phyloP scores from a whole-genome alignment of 2,329 filamentous ascomycete species.

The Cytospora paraplurivora region DNA sequence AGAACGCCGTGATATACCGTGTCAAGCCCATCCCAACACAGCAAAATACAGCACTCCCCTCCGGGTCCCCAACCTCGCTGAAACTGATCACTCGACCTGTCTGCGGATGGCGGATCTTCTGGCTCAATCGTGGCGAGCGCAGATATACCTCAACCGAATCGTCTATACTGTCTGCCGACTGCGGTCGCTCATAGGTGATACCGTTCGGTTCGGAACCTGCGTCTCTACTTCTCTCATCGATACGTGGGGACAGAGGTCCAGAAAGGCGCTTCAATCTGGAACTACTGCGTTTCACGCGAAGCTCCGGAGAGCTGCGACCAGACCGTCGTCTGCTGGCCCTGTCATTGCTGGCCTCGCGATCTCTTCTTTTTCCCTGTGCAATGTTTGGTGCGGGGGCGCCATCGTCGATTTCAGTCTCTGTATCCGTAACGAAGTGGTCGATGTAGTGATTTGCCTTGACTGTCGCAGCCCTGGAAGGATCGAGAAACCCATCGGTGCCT shows the following conservation, averaged over 20 bases:
- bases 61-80: conserved; percentile 91
- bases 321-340: conserved; percentile 48
- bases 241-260: conserved; percentile 46
- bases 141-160: conserved; percentile 85
- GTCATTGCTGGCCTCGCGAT: conserved; percentile 51
- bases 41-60: conserved; percentile 90
- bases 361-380: conserved; percentile 59
- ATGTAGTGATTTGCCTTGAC: conserved; percentile 27
- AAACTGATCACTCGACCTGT: conserved; percentile 90
- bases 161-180: conserved; percentile 84
- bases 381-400: conserved; percentile 72
- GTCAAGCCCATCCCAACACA: conserved; percentile 98
- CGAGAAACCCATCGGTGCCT: conserved; percentile 25
- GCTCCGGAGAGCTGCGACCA: conserved; percentile 52
- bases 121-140: conserved; percentile 78
- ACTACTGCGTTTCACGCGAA: conserved; percentile 54
- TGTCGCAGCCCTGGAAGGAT: conserved; percentile 35
- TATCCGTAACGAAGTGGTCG: conserved; percentile 28
- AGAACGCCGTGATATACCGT: conserved; percentile 93
- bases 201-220: conserved; percentile 27
- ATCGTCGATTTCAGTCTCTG: conserved; percentile 53
- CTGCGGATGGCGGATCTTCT: conserved; percentile 83
- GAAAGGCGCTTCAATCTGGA: conserved; percentile 63
- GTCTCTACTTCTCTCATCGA: conserved; percentile 38
- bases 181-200: conserved; percentile 69